These are phyloP conservation scores for Flaveria trinervia DNA, from an alignment of 129 eudicot species.

Conservation along the genomic window DNA sequence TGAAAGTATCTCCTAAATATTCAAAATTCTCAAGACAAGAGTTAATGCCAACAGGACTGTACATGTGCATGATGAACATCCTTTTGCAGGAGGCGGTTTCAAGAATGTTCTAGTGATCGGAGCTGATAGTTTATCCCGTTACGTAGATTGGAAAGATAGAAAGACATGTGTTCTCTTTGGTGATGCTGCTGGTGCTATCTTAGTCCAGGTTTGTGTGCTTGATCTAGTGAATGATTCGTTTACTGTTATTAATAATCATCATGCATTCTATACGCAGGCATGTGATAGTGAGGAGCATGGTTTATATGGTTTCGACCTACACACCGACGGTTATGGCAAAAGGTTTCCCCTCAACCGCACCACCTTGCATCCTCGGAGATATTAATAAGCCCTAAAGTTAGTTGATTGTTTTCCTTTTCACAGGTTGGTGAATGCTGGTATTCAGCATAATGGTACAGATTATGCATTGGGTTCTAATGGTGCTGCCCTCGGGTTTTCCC, in stretches of 20 bases:
- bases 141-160: constrained; percentile 86
- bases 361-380: background rate
- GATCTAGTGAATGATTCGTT: background rate
- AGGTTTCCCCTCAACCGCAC: constrained; percentile 40
- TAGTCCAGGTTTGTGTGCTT: constrained; percentile 58
- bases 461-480: constrained; percentile 43
- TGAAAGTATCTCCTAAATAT: no score
- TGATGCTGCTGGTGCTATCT: constrained; percentile 89
- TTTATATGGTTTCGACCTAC: constrained; percentile 73
- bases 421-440: constrained; percentile 60
- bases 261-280: constrained; percentile 42
- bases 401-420: background rate
- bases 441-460: constrained; percentile 38
- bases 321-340: constrained; percentile 71
- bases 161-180: constrained; percentile 84
- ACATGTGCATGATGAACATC: constrained; percentile 8
- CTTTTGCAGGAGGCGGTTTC: constrained; percentile 64
- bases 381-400: background rate
- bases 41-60: no score
- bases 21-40: no score
- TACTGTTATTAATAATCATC: background rate
- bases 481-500: constrained; percentile 49
- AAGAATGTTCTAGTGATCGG: constrained; percentile 75
- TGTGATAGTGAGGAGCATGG: constrained; percentile 76
- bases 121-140: constrained; percentile 78